Evolutionary conservation across 768 basidiomycete species (phyloP), one percentile per base, ranked within the genome.

Genomic region (Hygrophoropsis aurantiaca): DNA sequence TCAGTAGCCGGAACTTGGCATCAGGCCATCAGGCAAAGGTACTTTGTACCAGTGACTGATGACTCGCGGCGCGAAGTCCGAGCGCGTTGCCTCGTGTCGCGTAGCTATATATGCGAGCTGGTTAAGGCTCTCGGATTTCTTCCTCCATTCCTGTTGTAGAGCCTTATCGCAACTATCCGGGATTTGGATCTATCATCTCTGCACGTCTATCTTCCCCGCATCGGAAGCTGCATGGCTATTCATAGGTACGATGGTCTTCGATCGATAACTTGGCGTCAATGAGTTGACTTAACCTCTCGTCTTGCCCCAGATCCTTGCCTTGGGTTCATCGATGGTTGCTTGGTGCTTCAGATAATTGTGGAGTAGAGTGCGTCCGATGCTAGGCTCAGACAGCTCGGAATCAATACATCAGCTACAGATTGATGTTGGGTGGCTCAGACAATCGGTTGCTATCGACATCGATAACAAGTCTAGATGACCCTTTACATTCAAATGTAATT

Each of bases 161-260:
- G 27, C 13, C 7, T 6, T 30, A 13, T 13, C 27, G 27, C 27
- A 30, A 30, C 27, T 7, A 13, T 6, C 27, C 27, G 27, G 27
- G 13, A 7, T 7, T 37, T 43, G 25, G 27, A 43, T 35, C 34
- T 20, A 42, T 23, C 41, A 42, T n/a, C 23, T 45, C 38, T 45
- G 44, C 40, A 45, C 18, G 40, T 46, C 38, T 46, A 43, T 46
- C 44, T 46, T 43, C 44, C 44, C 44, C 23, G n/a, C 44, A 45
- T 45, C 36, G 47, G 58, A 26, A 27, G 43, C 46, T 40, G 20
- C 20, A 39, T 24, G 23, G 25, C 20, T 55, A 49, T 54, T 51
- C 46, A 59, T 56, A 54, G 54, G 58, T 52, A 51, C 54, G 60
- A 51, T 53, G 51, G 26, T 46, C 48, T 55, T 64, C 32, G 26